Base-by-base conservation (phyloP, 1,139 yeast species). In the Geotrichum reessii region DNA sequence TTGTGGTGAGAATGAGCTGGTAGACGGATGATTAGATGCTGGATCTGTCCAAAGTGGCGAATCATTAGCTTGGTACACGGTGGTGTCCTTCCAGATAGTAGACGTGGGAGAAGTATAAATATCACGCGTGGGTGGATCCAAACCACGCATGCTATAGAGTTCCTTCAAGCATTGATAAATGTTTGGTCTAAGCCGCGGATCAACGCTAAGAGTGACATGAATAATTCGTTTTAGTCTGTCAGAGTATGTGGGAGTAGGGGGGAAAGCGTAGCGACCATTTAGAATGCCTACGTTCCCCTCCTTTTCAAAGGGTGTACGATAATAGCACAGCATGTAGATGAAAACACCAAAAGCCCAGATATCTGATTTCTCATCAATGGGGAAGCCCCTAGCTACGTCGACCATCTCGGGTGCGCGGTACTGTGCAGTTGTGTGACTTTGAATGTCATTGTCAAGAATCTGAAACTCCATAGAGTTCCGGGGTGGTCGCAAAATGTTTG, bases 351-450 rank as follows among this genome's bases (percentile, higher is more conserved):
- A 76, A 0, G 99, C 99, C 99, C 99, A 93, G 40, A 93, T 85
- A 73, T 93, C 99, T 62, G 92, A 83, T 71, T 93, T 93, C 69
- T 93, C 98, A 73, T 92, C 96, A 62, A 93, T 87, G 2, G 98
- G 95, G 61, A 86, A 80, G 3, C 95, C 89, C 63, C 87, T 80
- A 63, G 86, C 82, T 50, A 93, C 78, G 73, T 93, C 98, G 57
- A 95, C 81, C 99, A 93, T 93, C 72, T 93, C 99, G 0, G 99
- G 99, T 1, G 96, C 81, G 64, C 99, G 79, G 73, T 93, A 93
- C 72, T 93, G 99, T n/a, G 97, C 96, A 1, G 99, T 93, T 0
- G 99, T 93, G 71, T 93, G 95, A 63, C 86, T 85, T 77, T 88
- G 83, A 60, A 93, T 82, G 69, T 93, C 97, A 64, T 88, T 89